Evolutionary conservation across 2,329 filamentous ascomycete genomes (phyloP).

Genomic region (Ophiostoma sp.): DNA sequence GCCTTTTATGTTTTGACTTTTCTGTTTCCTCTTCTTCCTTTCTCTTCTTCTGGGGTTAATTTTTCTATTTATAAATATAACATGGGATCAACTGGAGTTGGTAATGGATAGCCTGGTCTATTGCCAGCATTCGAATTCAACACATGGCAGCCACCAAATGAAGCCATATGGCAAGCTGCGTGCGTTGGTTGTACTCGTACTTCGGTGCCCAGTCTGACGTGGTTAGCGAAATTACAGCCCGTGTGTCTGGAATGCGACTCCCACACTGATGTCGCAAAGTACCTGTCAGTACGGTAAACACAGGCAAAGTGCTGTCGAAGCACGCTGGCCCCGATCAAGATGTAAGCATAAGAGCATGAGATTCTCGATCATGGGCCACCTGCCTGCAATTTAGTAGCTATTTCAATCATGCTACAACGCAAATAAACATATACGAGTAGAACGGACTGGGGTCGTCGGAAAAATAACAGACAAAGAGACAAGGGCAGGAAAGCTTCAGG

Average conservation of each 20-base stretch:
- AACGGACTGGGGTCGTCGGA: not conserved
- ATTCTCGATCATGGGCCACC: not conserved
- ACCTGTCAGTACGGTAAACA: not conserved
- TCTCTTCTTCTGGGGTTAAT: too few relatives aligned
- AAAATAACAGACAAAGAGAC: not conserved
- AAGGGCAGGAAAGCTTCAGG: not conserved
- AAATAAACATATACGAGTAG: too few relatives aligned
- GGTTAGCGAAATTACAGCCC: not conserved
- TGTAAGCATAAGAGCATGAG: too few relatives aligned
- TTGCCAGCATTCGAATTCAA: not conserved
- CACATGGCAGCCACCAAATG: not conserved
- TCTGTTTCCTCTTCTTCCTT: too few relatives aligned
- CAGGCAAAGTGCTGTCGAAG: too few relatives aligned
- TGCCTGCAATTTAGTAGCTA: too few relatives aligned
- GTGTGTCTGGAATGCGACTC: not conserved
- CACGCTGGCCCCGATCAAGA: too few relatives aligned
- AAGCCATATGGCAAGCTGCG: not conserved
- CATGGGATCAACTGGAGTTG: too few relatives aligned
- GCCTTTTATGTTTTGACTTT: too few relatives aligned
- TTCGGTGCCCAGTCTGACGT: slow-evolving; percentile 1
- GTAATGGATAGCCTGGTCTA: not conserved
- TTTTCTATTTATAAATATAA: too few relatives aligned
- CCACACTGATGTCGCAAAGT: not conserved
- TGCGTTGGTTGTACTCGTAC: not conserved
- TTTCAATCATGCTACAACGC: not conserved